These are phyloP conservation scores for Colletotrichum siamense DNA, from an alignment of 2,329 filamentous ascomycete genomes.

Conservation along the genomic window DNA sequence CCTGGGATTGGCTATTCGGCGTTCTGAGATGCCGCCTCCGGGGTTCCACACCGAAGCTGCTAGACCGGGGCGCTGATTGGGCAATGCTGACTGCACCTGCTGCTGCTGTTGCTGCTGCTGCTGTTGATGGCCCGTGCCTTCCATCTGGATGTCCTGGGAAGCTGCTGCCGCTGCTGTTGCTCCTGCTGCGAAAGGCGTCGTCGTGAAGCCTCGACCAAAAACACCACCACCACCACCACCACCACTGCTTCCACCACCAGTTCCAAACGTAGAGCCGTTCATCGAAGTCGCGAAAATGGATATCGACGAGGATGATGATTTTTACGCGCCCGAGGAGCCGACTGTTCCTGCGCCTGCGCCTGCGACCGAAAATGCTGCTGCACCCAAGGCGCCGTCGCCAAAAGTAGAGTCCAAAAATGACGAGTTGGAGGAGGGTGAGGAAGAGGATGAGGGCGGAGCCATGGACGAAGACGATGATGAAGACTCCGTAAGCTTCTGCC, in stretches of 20 bases:
- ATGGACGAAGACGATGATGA: conserved; percentile 64
- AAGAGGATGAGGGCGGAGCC: conserved; percentile 65
- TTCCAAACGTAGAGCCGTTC: neutral
- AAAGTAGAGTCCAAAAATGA: conserved; percentile 43
- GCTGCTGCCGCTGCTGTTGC: neutral
- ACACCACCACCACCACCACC: neutral
- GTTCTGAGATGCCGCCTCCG: neutral
- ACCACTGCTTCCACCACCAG: neutral
- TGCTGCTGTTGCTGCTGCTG: neutral
- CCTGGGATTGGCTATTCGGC: neutral
- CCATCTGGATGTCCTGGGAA: neutral
- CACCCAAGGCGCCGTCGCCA: conserved; percentile 8
- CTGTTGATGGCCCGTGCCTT: neutral
- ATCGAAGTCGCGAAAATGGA: conserved; percentile 54
- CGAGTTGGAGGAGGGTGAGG: conserved; percentile 68
- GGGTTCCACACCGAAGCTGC: neutral
- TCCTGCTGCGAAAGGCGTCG: neutral
- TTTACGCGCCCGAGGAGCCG: conserved; percentile 67
- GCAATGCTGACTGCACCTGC: neutral
- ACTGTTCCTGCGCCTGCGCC: conserved; percentile 30
- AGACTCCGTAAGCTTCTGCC: conserved; percentile 47
- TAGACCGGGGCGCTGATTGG: neutral
- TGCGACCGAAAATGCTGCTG: neutral
- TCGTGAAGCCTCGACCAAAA: neutral
- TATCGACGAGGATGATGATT: conserved; percentile 72